Percentiles rank a stretch among this genome's conserved stretches.
Evolutionary conservation across 257 asterid genomes (phyloP).

Genomic region (Solanum megistacrolobum): DNA sequence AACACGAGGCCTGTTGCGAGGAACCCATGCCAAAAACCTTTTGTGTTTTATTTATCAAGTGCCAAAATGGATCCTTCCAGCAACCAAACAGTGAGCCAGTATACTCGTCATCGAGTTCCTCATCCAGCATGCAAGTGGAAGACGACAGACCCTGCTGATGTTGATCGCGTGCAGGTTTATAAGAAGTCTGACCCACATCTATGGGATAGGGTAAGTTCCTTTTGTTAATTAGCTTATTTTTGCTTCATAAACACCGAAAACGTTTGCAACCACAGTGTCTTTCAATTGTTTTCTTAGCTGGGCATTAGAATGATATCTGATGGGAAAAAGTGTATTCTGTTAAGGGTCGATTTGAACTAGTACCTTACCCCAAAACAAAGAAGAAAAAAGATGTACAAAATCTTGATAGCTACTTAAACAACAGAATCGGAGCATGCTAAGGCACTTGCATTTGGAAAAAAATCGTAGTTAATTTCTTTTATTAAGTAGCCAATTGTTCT

Average conservation of each 20-base stretch:
- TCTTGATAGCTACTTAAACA: not conserved
- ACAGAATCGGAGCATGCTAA: not conserved
- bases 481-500: not conserved
- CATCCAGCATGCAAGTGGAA: conserved; percentile 66
- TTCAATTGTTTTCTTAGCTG: not conserved
- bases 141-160: conserved; percentile 39
- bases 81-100: conserved; percentile 39
- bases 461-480: not conserved
- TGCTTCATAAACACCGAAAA: not conserved
- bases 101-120: conserved; percentile 27
- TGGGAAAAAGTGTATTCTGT: not conserved
- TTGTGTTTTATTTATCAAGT: conserved; percentile 46
- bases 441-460: not conserved
- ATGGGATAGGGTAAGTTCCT: conserved; percentile 56
- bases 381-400: not conserved
- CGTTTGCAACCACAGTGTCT: not conserved
- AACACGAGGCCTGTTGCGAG: conserved; percentile 82
- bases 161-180: conserved; percentile 40
- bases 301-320: not conserved
- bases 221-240: not conserved
- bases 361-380: not conserved
- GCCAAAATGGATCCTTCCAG: conserved; percentile 25
- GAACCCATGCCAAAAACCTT: conserved; percentile 74
- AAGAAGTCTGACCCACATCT: conserved; percentile 59
- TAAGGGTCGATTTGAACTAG: not conserved